Evolutionary conservation across 1,284 basidiomycete species (phyloP), one percentile per base, ranked within the genome.

Genomic region (Tilletia walkeri): DNA sequence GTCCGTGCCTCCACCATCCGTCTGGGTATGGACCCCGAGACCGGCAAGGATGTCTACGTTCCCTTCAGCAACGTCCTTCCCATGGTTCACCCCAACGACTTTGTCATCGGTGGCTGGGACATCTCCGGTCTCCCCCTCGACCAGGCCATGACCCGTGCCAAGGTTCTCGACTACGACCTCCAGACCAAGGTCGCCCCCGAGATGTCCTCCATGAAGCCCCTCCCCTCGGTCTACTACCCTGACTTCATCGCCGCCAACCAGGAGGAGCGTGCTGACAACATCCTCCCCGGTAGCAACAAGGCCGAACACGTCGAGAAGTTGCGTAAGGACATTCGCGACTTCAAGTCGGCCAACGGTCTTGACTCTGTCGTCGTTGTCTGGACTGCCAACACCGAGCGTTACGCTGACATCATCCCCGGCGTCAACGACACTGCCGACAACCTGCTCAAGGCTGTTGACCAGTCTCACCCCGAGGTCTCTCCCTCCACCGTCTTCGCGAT

Each of bases 381-480:
- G 94, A 96, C 94, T 41, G 95, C 95, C 84, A 98, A 99, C 87
- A 99, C 95, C 49, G 95, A 99, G 88, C 91, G 95, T 74, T 99
- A 95, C 89, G 91, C 92, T 81, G 92, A 94, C 77, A 90, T 99
- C 85, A 90, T 98, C 82, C 88, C 92, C 16, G 95, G 95, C 67
- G 89, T 98, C 78, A 98, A 99, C 85, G 95, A 99, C 85, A 95
- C 94, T 16, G 92, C 94, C 16, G 91, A 93, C 79, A 91, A 92
- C 84, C 86, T 99, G 67, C 89, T 99, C 77, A 86, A 87, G 66
- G 86, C 94, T 6, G 93, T 99, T 87, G 89, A 92, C 85, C 75
- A 85, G 34, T 94, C 92, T 53, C 95, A 98, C 87, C 87, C 88
- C 18, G 95, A 99, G 85, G 91, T 98, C 20, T 94, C 95, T 14